phyloP scores from a whole-genome alignment of 441 rosid species.

The Populus hybrid region DNA sequence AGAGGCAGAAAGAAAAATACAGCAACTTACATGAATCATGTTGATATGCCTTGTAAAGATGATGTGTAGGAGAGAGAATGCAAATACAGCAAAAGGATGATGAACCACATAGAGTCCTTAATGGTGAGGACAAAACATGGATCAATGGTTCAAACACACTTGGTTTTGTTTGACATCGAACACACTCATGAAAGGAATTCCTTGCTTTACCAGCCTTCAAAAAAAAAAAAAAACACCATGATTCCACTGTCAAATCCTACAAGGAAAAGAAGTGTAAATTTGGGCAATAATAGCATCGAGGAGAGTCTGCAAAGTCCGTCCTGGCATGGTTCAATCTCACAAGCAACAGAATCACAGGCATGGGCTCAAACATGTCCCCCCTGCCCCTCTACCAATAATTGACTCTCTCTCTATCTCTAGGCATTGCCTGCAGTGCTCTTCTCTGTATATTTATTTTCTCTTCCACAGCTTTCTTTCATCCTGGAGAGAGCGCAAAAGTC shows the following conservation, averaged over 20 bases:
- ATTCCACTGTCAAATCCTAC: background rate
- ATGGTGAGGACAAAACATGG: background rate
- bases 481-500: background rate
- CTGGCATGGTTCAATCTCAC: background rate
- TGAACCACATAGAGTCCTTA: background rate
- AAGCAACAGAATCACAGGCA: constrained; percentile 26
- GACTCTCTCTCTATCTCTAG: constrained; percentile 3
- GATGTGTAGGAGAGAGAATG: background rate
- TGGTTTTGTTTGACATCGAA: background rate
- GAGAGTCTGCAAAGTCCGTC: background rate
- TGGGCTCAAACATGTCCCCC: constrained; percentile 34
- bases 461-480: constrained; percentile 9
- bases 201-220: background rate
- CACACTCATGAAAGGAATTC: background rate
- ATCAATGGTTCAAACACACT: background rate
- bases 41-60: background rate
- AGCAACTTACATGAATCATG: background rate
- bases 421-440: background rate
- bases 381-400: constrained; percentile 32
- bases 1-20: too few relatives aligned
- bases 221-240: background rate
- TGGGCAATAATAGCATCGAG: background rate
- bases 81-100: background rate
- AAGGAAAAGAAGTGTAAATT: background rate
- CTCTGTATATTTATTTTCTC: constrained; percentile 8